phyloP scores from a whole-genome alignment of 768 basidiomycete species.

The Leucocoprinus sp. region DNA sequence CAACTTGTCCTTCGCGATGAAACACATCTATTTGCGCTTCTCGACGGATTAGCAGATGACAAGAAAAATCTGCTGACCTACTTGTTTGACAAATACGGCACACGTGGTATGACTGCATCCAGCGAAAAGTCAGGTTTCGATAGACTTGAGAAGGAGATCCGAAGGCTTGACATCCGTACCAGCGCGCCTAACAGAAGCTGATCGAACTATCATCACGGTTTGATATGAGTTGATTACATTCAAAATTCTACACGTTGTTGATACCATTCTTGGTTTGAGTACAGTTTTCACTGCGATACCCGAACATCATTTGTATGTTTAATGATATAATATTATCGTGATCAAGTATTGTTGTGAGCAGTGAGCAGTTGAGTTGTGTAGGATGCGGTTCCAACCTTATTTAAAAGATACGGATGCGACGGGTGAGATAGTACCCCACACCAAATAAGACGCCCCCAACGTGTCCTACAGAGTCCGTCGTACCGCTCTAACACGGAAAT shows the following conservation, averaged over 20 bases:
- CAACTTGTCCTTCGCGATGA: constrained; percentile 80
- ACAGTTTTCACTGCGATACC: constrained; percentile 3
- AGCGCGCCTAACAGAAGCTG: constrained; percentile 52
- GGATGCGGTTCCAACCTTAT: not conserved
- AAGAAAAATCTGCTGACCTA: constrained; percentile 89
- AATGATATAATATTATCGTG: constrained; percentile 6
- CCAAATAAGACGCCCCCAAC: constrained; percentile 61
- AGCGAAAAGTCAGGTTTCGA: constrained; percentile 46
- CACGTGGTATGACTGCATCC: constrained; percentile 37
- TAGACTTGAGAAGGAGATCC: constrained; percentile 73
- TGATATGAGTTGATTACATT: too few species aligned
- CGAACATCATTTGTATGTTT: constrained; percentile 8
- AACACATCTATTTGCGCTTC: constrained; percentile 68
- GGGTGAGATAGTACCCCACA: constrained; percentile 41
- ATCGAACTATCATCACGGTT: not conserved
- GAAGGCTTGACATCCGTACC: constrained; percentile 69
- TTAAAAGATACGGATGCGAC: constrained; percentile 27
- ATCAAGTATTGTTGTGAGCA: not conserved
- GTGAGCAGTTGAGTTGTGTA: not conserved
- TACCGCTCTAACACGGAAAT: constrained; percentile 32
- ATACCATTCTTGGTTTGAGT: not conserved
- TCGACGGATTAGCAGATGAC: constrained; percentile 80
- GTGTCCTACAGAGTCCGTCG: constrained; percentile 58
- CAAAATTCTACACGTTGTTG: not conserved
- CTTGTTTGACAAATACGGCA: constrained; percentile 82